Percentiles rank a stretch among this genome's conserved stretches.
phyloP scores from a whole-genome alignment of 495 filamentous ascomycete species.

The Neurospora tetrasperma region DNA sequence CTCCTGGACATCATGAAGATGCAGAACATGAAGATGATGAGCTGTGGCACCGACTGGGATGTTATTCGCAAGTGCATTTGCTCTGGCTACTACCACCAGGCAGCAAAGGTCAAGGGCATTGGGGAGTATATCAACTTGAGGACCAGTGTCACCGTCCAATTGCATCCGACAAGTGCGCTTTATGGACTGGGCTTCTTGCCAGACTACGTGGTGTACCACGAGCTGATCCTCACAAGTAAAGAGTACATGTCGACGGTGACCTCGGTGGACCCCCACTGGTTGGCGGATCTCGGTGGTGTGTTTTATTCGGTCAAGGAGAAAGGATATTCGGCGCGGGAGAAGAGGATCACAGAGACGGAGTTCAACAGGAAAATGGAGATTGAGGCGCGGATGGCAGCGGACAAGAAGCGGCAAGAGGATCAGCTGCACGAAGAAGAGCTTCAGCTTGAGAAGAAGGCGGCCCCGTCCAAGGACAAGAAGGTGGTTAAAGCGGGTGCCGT shows the following conservation, averaged over 20 bases:
- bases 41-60: conserved; percentile 96
- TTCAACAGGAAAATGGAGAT: conserved; percentile 95
- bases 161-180: conserved; percentile 88
- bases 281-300: conserved; percentile 95
- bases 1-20: conserved; percentile 89
- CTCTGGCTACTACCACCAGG: conserved; percentile 95
- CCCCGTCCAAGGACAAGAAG: conserved; percentile 37
- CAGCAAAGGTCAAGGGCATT: conserved; percentile 92
- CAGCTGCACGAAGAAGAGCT: conserved; percentile 38
- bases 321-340: conserved; percentile 83
- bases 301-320: conserved; percentile 99
- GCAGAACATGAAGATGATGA: conserved; percentile 79
- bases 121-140: conserved; percentile 96
- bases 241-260: conserved; percentile 99
- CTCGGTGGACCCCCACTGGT: conserved; percentile 93
- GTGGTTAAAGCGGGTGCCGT: conserved; percentile 44
- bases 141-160: conserved; percentile 83
- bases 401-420: conserved; percentile 64
- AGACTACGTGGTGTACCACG: conserved; percentile 97
- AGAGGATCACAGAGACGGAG: conserved; percentile 83
- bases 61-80: conserved; percentile 93
- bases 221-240: conserved; percentile 91
- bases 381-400: conserved; percentile 83
- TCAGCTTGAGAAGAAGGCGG: conserved; percentile 36
- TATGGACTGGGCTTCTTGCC: conserved; percentile 90